Percentiles rank a stretch among this genome's conserved stretches.
These are phyloP conservation scores for Trypanosoma grayi DNA, from an alignment of 208 protist species.

Conservation along the genomic window DNA sequence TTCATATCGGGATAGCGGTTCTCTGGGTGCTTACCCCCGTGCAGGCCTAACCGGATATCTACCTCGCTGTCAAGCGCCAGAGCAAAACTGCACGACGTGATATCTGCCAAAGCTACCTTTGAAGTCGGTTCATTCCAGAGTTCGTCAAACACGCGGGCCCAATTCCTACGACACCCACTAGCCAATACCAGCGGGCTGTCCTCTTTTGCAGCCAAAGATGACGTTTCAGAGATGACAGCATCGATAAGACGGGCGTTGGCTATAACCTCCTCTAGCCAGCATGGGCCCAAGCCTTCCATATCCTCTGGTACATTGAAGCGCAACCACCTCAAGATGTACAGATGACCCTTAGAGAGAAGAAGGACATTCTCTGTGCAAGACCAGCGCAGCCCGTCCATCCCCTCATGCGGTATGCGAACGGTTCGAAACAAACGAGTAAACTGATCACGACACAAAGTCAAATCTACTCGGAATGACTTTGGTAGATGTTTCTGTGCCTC, in stretches of 20 bases:
- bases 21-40: conserved; percentile 22
- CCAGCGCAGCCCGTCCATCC: conserved; percentile 22
- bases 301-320: background rate
- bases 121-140: conserved; percentile 13
- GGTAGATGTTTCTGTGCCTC: conserved; percentile 15
- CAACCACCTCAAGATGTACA: conserved; percentile 20
- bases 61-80: conserved; percentile 17
- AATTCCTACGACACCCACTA: conserved; percentile 14
- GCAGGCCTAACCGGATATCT: conserved; percentile 7
- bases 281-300: background rate
- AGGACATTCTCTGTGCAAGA: conserved; percentile 20
- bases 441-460: conserved; percentile 24
- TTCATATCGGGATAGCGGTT: conserved; percentile 32
- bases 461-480: conserved; percentile 18
- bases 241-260: conserved; percentile 24
- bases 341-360: conserved; percentile 16
- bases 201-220: background rate
- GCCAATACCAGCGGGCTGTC: conserved; percentile 19
- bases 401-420: conserved; percentile 24
- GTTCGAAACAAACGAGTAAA: conserved; percentile 21
- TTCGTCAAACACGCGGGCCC: conserved; percentile 17
- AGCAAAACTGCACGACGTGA: conserved; percentile 26
- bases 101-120: conserved; percentile 12
- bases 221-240: conserved; percentile 6
- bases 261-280: conserved; percentile 19